Percentiles rank a stretch among this genome's conserved stretches.
Evolutionary conservation across 2,329 filamentous ascomycete species (phyloP).

Genomic region (Alternaria incomplexa): DNA sequence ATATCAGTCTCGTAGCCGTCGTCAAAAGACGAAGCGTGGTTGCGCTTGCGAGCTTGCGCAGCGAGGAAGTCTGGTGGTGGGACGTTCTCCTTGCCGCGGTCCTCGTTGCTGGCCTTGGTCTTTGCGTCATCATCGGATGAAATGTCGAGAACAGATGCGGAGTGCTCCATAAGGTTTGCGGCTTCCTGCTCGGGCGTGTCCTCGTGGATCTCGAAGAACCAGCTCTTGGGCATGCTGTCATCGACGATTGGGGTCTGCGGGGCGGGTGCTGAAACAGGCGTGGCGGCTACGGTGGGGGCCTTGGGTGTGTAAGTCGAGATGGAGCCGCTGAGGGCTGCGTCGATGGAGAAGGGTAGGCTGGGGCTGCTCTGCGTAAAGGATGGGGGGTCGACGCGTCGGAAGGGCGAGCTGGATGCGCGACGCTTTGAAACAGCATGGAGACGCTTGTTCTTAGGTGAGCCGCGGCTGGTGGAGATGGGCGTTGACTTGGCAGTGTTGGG

Average conservation of each 20-base stretch:
- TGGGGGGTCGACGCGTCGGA: conserved; percentile 74
- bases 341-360: conserved; percentile 76
- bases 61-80: conserved; percentile 64
- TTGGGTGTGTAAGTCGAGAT: conserved; percentile 67
- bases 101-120: conserved; percentile 59
- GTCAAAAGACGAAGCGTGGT: conserved; percentile 5
- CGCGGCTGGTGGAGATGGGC: conserved; percentile 63
- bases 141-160: conserved; percentile 84
- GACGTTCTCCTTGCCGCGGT: conserved; percentile 91
- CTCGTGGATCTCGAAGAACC: conserved; percentile 95
- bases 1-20: conserved; percentile 20
- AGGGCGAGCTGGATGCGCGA: conserved; percentile 66
- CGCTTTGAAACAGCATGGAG: conserved; percentile 71
- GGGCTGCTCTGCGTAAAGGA: conserved; percentile 59
- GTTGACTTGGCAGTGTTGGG: conserved; percentile 52
- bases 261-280: conserved; percentile 40
- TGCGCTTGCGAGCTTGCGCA: conserved; percentile 19
- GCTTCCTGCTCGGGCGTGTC: conserved; percentile 90
- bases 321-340: conserved; percentile 80
- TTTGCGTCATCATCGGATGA: conserved; percentile 82
- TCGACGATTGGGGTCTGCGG: conserved; percentile 48
- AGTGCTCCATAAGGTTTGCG: conserved; percentile 91
- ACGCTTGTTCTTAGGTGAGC: conserved; percentile 77
- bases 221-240: conserved; percentile 64
- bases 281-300: conserved; percentile 36